Evolutionary conservation across 768 basidiomycete species (phyloP).

Genomic region (Rhodosporidiobolus sp.): DNA sequence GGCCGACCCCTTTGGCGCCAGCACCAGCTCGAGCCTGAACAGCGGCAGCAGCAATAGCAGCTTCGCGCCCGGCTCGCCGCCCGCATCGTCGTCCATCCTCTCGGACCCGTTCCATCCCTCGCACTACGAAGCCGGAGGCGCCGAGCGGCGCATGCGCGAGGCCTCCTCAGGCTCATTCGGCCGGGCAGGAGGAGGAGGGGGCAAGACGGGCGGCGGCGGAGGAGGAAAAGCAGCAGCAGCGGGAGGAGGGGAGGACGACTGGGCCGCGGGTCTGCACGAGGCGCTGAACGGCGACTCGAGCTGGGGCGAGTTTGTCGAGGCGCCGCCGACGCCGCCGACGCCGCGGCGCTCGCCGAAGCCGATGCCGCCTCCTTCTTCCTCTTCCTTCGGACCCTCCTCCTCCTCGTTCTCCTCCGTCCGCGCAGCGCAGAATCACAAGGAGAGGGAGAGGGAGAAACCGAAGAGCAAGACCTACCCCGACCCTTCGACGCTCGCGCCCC

Average conservation of each 20-base stretch:
- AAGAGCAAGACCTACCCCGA: not conserved
- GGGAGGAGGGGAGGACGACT: not conserved
- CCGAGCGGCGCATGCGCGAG: conserved; percentile 9
- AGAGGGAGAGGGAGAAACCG: not conserved
- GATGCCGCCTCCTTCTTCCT: not conserved
- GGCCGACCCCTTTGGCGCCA: not conserved
- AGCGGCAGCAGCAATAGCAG: too few species aligned
- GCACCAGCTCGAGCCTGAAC: too few species aligned
- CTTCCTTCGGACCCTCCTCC: not conserved
- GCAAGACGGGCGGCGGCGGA: too few species aligned
- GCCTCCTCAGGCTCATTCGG: not conserved
- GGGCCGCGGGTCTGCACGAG: not conserved
- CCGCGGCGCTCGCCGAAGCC: too few species aligned
- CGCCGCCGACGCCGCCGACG: not conserved
- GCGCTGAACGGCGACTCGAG: too few species aligned
- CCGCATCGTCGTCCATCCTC: not conserved
- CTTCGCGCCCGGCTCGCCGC: conserved; percentile 3
- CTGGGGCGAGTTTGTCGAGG: not conserved
- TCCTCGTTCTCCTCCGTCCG: not conserved
- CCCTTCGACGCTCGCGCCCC: not conserved
- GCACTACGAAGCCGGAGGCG: not conserved
- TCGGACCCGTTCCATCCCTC: conserved; percentile 29
- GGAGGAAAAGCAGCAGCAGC: too few species aligned
- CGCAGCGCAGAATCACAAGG: too few species aligned
- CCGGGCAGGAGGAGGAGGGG: too few species aligned